phyloP scores from a whole-genome alignment of 208 protist species.

The Trypanosoma cruzi region DNA sequence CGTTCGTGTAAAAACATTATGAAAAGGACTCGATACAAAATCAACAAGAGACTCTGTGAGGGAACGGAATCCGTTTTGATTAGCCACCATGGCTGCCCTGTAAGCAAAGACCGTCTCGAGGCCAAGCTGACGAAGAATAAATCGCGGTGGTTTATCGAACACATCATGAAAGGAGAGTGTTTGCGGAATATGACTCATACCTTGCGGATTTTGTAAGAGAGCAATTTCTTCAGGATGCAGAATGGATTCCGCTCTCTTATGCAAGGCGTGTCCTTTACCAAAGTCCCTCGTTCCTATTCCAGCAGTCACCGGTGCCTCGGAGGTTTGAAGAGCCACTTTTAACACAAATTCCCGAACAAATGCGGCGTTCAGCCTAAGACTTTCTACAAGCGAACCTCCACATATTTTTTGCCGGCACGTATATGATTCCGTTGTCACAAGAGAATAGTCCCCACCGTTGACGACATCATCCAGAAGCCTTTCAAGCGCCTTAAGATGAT shows the following conservation, averaged over 20 bases:
- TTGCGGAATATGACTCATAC: conserved; percentile 21
- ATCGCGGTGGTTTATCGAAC: conserved; percentile 33
- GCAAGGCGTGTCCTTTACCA: background rate
- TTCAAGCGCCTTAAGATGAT: conserved; percentile 1
- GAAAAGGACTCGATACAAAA: conserved; percentile 27
- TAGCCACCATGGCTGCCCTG: conserved; percentile 32
- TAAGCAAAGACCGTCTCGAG: conserved; percentile 76
- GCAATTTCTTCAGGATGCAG: conserved; percentile 23
- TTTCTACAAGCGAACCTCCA: conserved; percentile 9
- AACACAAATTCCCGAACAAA: conserved; percentile 27
- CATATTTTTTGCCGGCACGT: background rate
- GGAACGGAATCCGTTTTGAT: conserved; percentile 22
- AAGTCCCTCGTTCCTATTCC: background rate
- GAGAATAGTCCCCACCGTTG: background rate
- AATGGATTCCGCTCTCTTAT: background rate
- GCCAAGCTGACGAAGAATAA: conserved; percentile 68
- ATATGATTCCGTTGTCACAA: background rate
- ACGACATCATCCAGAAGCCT: conserved; percentile 24
- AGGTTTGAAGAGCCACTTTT: conserved; percentile 1
- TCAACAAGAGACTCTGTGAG: conserved; percentile 23
- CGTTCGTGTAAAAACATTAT: conserved; percentile 24
- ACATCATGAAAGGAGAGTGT: conserved; percentile 28
- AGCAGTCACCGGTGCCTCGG: background rate
- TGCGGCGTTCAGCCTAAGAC: conserved; percentile 21
- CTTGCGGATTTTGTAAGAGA: conserved; percentile 11